These are phyloP conservation scores for Solanum hybrid DNA, from an alignment of 305 asterid genomes.

Conservation along the genomic window DNA sequence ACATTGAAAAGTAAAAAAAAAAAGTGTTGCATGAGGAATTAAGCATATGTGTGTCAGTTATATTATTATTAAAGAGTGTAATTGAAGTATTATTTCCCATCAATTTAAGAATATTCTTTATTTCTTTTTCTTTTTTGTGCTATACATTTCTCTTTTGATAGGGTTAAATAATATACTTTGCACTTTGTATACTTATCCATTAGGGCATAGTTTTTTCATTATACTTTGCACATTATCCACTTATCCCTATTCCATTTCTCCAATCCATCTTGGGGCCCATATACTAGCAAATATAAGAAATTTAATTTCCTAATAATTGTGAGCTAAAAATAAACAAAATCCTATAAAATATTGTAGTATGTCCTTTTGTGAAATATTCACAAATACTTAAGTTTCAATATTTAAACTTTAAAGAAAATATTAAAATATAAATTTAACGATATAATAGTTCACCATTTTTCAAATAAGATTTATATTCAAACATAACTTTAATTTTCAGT, in stretches of 20 bases:
- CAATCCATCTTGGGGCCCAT: neutral
- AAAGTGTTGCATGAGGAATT: neutral
- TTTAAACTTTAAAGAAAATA: neutral
- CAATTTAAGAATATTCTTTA: conserved; percentile 3
- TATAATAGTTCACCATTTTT: neutral
- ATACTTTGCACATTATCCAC: conserved; percentile 20
- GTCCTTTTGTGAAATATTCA: neutral
- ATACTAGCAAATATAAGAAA: neutral
- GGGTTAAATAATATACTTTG: conserved; percentile 20
- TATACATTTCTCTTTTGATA: conserved; percentile 3
- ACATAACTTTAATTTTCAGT: neutral
- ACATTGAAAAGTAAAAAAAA: neutral
- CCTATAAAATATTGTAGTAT: neutral
- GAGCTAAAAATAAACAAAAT: neutral
- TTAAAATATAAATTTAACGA: neutral
- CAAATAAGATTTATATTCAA: neutral
- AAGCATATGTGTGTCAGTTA: neutral
- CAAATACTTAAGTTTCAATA: neutral
- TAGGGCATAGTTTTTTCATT: neutral
- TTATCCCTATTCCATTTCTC: neutral
- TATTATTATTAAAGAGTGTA: neutral
- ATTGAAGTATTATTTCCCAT: neutral
- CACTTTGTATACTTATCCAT: conserved; percentile 3
- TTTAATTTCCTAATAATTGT: neutral
- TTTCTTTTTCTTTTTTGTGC: neutral